phyloP scores from a whole-genome alignment of 1,284 basidiomycete species.

The Ceratobasidium theobromae region DNA sequence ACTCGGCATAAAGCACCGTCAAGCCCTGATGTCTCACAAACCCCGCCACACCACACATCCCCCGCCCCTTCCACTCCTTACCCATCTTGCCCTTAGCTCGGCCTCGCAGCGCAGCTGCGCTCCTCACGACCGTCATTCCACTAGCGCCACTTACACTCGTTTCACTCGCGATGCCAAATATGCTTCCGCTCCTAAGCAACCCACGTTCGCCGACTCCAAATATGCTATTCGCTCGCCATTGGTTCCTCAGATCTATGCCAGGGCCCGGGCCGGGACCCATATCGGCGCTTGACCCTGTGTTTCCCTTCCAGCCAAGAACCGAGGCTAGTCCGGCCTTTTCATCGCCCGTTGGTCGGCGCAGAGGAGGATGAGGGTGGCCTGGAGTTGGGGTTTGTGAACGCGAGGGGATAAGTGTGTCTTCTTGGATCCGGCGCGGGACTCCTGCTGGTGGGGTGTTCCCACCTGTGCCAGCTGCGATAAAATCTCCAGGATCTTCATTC shows the following conservation, averaged over 20 bases:
- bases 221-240: constrained; percentile 27
- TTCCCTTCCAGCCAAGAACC: constrained; percentile 60
- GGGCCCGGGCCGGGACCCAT: constrained; percentile 8
- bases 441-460: constrained; percentile 6
- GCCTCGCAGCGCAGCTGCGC: background rate
- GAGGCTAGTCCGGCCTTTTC: constrained; percentile 55
- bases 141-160: too few relatives aligned
- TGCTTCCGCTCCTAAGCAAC: constrained; percentile 1
- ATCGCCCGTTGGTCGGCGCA: constrained; percentile 48
- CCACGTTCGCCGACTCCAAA: constrained; percentile 24
- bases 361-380: background rate
- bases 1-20: constrained; percentile 55
- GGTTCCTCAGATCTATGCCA: constrained; percentile 8
- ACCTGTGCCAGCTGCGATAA: constrained; percentile 38
- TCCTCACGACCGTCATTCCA: background rate
- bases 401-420: background rate
- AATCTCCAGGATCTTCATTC: constrained; percentile 41
- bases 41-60: constrained; percentile 41
- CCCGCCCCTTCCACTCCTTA: constrained; percentile 34
- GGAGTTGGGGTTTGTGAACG: constrained; percentile 40
- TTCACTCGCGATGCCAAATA: background rate
- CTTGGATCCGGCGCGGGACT: constrained; percentile 1
- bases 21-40: constrained; percentile 63
- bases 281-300: constrained; percentile 40
- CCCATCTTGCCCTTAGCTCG: constrained; percentile 51